phyloP scores from a whole-genome alignment of 805 yeast genomes.

The Sugiyamaella lignohabitans region DNA sequence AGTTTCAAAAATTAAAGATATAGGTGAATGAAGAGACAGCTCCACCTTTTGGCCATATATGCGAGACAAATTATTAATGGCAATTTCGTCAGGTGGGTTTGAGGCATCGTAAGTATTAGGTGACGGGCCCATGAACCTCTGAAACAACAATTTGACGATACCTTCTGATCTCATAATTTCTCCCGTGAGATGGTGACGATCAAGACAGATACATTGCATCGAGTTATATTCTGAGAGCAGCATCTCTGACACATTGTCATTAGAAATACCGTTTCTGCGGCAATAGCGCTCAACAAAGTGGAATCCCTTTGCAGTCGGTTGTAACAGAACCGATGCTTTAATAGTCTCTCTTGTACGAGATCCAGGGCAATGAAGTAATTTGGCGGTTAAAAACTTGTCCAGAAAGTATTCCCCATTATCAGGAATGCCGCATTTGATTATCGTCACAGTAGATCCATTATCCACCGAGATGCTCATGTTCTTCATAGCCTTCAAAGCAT shows the following conservation, averaged over 20 bases:
- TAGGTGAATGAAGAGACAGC: background rate
- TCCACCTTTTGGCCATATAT: slow-evolving; percentile 1
- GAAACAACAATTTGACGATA: slow-evolving; percentile 59
- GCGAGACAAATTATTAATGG: background rate
- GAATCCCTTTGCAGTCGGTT: slow-evolving; percentile 90
- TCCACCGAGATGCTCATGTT: background rate
- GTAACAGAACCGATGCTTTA: slow-evolving; percentile 43
- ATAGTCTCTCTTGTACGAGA: slow-evolving; percentile 57
- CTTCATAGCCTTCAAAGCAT: background rate
- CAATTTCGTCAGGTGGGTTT: slow-evolving; percentile 40
- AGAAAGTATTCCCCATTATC: background rate
- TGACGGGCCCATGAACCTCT: slow-evolving; percentile 51
- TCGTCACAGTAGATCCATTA: background rate
- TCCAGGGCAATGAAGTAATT: slow-evolving; percentile 62
- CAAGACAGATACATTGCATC: slow-evolving; percentile 62
- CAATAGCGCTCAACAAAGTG: slow-evolving; percentile 60
- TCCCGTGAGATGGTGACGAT: slow-evolving; percentile 54
- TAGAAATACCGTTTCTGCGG: slow-evolving; percentile 46
- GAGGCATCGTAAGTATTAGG: slow-evolving; percentile 69
- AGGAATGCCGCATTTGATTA: background rate
- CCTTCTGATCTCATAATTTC: slow-evolving; percentile 54
- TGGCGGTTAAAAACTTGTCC: slow-evolving; percentile 6
- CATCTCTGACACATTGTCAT: slow-evolving; percentile 38
- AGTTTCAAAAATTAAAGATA: background rate
- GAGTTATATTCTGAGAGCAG: slow-evolving; percentile 57